These are phyloP conservation scores for Wickerhamomyces subpelliculosus DNA, from an alignment of 805 yeast genomes.

Conservation along the genomic window DNA sequence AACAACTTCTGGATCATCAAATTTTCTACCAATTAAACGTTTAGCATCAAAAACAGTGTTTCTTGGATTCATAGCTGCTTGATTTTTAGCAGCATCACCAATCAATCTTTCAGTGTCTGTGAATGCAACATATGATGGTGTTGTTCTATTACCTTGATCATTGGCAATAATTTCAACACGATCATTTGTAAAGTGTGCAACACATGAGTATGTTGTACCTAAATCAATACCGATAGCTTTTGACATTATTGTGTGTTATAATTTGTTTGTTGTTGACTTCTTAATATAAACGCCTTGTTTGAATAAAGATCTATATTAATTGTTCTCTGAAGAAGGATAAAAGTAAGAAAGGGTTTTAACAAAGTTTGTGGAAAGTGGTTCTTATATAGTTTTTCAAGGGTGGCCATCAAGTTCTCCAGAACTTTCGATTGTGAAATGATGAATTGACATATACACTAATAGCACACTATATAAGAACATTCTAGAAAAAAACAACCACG, in stretches of 20 bases:
- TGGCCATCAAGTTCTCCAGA: not conserved
- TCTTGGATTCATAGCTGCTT: slow-evolving; percentile 92
- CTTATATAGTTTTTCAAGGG: slow-evolving; percentile 5
- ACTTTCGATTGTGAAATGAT: not conserved
- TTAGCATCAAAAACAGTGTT: slow-evolving; percentile 95
- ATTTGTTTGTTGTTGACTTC: not conserved
- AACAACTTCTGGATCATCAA: slow-evolving; percentile 70
- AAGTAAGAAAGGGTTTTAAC: too few relatives aligned
- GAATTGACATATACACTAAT: not conserved
- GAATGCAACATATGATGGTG: slow-evolving; percentile 95
- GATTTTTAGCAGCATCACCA: slow-evolving; percentile 98
- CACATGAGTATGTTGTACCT: slow-evolving; percentile 98
- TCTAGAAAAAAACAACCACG: slow-evolving; percentile 9
- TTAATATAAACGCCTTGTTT: not conserved
- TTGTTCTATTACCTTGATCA: slow-evolving; percentile 98
- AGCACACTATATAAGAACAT: slow-evolving; percentile 2
- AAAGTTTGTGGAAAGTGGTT: slow-evolving; percentile 1
- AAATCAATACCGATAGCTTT: slow-evolving; percentile 81
- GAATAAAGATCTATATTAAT: not conserved
- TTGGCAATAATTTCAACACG: slow-evolving; percentile 94
- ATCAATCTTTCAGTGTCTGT: slow-evolving; percentile 92
- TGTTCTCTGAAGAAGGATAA: not conserved
- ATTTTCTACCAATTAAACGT: slow-evolving; percentile 86
- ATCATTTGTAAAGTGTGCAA: slow-evolving; percentile 79
- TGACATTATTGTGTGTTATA: slow-evolving; percentile 31